A percentile compares a stretch with the other conserved stretches of the same genome.
Conservation (phyloP, 2,329 filamentous ascomycete genomes). For the Sporothrix pallida region DNA sequence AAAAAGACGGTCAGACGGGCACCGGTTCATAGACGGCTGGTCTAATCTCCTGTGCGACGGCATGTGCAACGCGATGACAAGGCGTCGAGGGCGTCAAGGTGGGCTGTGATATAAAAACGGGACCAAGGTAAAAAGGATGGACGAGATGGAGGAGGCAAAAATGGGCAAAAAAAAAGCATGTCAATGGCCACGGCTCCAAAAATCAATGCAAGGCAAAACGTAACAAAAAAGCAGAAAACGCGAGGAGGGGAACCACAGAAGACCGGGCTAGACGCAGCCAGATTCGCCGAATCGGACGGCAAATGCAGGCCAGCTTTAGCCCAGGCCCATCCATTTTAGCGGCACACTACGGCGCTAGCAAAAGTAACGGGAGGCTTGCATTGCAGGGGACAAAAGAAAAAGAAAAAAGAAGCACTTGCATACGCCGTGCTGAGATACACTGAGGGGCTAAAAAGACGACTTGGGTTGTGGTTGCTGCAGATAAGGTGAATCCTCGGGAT, state of each 20-base stretch:
- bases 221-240: not conserved
- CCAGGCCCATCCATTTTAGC: not conserved
- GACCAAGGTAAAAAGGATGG: not conserved
- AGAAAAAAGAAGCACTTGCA: not conserved
- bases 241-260: no score
- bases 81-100: not conserved
- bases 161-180: not conserved
- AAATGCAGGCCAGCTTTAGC: not conserved
- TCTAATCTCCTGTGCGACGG: slow-evolving; percentile 3
- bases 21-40: not conserved
- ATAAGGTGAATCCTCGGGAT: slow-evolving; percentile 15
- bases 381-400: not conserved
- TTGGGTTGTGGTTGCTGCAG: not conserved
- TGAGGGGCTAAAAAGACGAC: slow-evolving; percentile 14
- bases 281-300: slow-evolving; percentile 19
- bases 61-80: slow-evolving; percentile 3
- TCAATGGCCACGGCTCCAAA: not conserved
- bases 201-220: not conserved
- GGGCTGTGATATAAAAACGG: not conserved
- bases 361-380: slow-evolving; percentile 22
- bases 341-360: slow-evolving; percentile 19
- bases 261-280: not conserved
- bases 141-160: not conserved
- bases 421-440: slow-evolving; percentile 23
- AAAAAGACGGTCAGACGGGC: not conserved